Evolutionary conservation across 176 grass and related monocot genomes (phyloP).

Genomic region (Calamus simplicifolius): DNA sequence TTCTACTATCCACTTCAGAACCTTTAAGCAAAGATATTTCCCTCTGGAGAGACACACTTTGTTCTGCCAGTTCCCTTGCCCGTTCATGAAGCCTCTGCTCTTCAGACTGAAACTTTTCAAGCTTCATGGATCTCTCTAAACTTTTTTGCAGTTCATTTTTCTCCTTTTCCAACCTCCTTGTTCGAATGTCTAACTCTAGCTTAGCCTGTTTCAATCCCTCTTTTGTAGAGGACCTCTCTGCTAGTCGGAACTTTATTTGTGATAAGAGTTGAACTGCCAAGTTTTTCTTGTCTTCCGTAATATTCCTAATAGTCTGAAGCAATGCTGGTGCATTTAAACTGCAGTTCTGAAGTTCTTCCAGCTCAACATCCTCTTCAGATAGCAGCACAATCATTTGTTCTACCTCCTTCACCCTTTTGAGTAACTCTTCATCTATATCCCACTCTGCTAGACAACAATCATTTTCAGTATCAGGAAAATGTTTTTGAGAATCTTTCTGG

Average conservation of each 20-base stretch:
- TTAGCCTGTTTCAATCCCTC: conserved; percentile 53
- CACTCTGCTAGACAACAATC: conserved; percentile 17
- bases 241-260: conserved; percentile 75
- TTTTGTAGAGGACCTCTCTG: conserved; percentile 54
- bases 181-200: conserved; percentile 41
- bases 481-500: conserved; percentile 17
- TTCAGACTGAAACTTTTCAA: conserved; percentile 63
- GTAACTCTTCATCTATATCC: conserved; percentile 48
- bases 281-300: conserved; percentile 60
- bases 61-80: conserved; percentile 84
- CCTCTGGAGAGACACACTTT: conserved; percentile 91
- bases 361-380: conserved; percentile 39
- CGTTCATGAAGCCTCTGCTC: conserved; percentile 79
- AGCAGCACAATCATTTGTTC: conserved; percentile 39
- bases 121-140: conserved; percentile 45
- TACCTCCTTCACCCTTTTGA: conserved; percentile 48
- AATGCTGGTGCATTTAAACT: conserved; percentile 27
- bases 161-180: conserved; percentile 52
- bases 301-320: conserved; percentile 44
- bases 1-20: conserved; percentile 22
- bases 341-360: conserved; percentile 25
- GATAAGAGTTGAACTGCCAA: conserved; percentile 55
- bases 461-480: conserved; percentile 2
- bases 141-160: conserved; percentile 40
- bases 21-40: conserved; percentile 55